Evolutionary conservation across 2,329 filamentous ascomycete species (phyloP).

Genomic region (Pezicula radicicola): DNA sequence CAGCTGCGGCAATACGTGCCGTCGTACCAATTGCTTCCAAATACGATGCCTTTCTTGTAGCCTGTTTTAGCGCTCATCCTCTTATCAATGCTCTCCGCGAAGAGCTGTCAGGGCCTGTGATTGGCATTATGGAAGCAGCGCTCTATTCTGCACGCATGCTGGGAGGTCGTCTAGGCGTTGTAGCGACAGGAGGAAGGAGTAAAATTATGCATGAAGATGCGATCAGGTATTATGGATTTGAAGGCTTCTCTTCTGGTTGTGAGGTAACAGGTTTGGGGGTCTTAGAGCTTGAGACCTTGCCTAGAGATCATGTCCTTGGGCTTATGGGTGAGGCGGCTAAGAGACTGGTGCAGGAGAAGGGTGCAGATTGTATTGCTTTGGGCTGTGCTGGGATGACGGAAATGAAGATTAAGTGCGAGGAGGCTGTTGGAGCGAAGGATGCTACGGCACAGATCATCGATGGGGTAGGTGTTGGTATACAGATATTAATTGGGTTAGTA

Average conservation of each 20-base stretch:
- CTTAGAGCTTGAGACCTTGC: constrained; percentile 70
- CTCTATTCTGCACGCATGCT: constrained; percentile 47
- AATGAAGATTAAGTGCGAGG: constrained; percentile 58
- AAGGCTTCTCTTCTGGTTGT: constrained; percentile 48
- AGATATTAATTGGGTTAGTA: constrained; percentile 42
- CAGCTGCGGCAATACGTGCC: constrained; percentile 43
- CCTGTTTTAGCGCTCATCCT: constrained; percentile 82
- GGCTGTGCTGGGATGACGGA: constrained; percentile 92
- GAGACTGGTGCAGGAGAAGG: constrained; percentile 54
- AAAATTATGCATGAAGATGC: constrained; percentile 69
- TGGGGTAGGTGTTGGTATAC: constrained; percentile 45
- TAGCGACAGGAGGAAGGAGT: constrained; percentile 72
- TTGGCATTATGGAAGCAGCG: constrained; percentile 82
- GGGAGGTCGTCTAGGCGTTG: constrained; percentile 70
- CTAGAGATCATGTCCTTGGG: constrained; percentile 58
- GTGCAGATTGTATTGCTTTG: constrained; percentile 69
- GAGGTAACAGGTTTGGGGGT: constrained; percentile 69
- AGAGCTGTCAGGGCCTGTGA: constrained; percentile 49
- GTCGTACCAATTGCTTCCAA: constrained; percentile 38
- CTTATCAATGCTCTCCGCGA: constrained; percentile 62
- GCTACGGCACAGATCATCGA: constrained; percentile 44
- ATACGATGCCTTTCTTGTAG: constrained; percentile 72
- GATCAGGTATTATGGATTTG: constrained; percentile 55
- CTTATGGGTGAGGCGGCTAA: constrained; percentile 69
- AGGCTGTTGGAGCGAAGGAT: constrained; percentile 40